Conservation (phyloP, 2,329 filamentous ascomycete species). For the Purpureocillium lavendulum region DNA sequence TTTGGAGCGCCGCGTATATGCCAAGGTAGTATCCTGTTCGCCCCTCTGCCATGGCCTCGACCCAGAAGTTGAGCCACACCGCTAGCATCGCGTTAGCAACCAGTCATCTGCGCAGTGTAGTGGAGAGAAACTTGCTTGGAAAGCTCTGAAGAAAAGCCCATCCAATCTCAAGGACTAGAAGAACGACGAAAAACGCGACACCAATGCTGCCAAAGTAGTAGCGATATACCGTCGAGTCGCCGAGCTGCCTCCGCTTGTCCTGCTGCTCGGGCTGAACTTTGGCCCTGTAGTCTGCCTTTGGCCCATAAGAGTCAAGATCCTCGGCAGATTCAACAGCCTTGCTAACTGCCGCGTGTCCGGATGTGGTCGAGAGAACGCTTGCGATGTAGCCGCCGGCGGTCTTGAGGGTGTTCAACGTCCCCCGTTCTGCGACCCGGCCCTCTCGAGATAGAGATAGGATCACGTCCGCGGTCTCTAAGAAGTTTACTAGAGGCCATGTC, state of each 20-base stretch:
- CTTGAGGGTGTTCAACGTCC: constrained; percentile 15
- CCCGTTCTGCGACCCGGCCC: constrained; percentile 19
- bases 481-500: constrained; percentile 16
- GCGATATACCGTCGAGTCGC: constrained; percentile 17
- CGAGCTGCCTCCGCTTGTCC: constrained; percentile 17
- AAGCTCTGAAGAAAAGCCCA: constrained; percentile 18
- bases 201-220: constrained; percentile 22
- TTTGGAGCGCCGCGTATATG: constrained; percentile 15
- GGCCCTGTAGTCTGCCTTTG: background rate
- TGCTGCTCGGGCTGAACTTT: background rate
- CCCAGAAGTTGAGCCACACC: constrained; percentile 24
- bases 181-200: constrained; percentile 7
- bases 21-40: constrained; percentile 14
- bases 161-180: constrained; percentile 10
- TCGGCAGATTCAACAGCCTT: too few species aligned
- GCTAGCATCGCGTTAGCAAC: constrained; percentile 6
- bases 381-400: constrained; percentile 3
- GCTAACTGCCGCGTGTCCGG: too few species aligned
- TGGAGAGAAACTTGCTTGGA: constrained; percentile 13
- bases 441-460: constrained; percentile 12
- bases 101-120: background rate
- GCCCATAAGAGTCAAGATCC: background rate
- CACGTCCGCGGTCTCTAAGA: constrained; percentile 16
- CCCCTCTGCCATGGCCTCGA: constrained; percentile 10
- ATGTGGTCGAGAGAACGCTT: too few species aligned